These are phyloP conservation scores for Geranium incanum DNA, from an alignment of 441 rosid genomes.

Conservation along the genomic window DNA sequence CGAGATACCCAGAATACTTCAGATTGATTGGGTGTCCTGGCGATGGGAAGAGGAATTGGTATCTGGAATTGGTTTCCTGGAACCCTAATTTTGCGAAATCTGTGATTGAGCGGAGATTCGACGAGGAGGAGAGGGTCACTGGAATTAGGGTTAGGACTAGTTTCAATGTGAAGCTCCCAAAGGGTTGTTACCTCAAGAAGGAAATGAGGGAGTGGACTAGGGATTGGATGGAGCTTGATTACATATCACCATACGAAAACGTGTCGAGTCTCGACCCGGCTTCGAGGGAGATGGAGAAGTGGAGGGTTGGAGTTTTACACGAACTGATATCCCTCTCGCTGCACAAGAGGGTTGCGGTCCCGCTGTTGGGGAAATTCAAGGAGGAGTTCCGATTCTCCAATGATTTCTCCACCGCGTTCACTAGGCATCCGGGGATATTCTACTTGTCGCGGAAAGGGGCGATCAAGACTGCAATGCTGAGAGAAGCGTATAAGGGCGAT, in stretches of 20 bases:
- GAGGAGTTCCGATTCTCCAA: slow-evolving; percentile 72
- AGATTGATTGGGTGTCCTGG: slow-evolving; percentile 42
- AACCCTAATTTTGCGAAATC: slow-evolving; percentile 58
- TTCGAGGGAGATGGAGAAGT: slow-evolving; percentile 76
- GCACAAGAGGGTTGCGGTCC: slow-evolving; percentile 65
- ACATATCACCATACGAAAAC: slow-evolving; percentile 65
- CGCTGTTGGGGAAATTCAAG: slow-evolving; percentile 67
- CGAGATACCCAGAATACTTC: slow-evolving; percentile 52
- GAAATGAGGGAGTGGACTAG: slow-evolving; percentile 91
- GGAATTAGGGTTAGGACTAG: slow-evolving; percentile 60
- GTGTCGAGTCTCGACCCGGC: slow-evolving; percentile 60
- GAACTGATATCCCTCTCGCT: slow-evolving; percentile 73
- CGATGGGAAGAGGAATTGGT: slow-evolving; percentile 39
- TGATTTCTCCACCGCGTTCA: slow-evolving; percentile 63
- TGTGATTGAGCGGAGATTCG: slow-evolving; percentile 46
- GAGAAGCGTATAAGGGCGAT: slow-evolving; percentile 61
- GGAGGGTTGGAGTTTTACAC: slow-evolving; percentile 68
- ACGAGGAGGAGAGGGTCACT: slow-evolving; percentile 39
- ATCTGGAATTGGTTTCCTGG: slow-evolving; percentile 57
- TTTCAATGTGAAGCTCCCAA: slow-evolving; percentile 55
- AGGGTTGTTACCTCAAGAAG: slow-evolving; percentile 57
- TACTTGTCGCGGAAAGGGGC: slow-evolving; percentile 79
- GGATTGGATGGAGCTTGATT: slow-evolving; percentile 81
- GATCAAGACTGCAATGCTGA: slow-evolving; percentile 64
- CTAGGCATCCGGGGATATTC: slow-evolving; percentile 84